Base-by-base conservation (phyloP, 352 stramenopile genomes). In the Pelagophyceae sp. region DNA sequence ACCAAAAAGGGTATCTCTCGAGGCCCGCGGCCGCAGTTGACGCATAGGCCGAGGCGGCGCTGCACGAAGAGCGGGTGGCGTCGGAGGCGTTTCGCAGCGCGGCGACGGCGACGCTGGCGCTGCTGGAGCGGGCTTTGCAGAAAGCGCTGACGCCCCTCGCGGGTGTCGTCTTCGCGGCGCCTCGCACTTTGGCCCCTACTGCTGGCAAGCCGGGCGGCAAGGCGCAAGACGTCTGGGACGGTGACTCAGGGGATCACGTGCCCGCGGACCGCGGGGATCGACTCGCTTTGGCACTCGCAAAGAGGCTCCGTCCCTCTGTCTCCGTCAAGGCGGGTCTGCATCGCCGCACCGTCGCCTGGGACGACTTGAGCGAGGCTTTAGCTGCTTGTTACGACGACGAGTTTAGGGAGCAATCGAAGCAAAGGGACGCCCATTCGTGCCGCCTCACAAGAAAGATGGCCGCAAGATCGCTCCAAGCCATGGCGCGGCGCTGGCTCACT, bases 81-180 rank as follows among this genome's bases (percentile, higher is more conserved):
- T 33, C 67, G 1, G 67, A 11, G 35, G 67, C 33, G 0, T 74
- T 74, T n/a, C 67, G 67, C 67, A 19, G 29, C 33, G 67, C 67
- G 33, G 31, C 67, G 15, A 60, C n/a, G 67, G 23, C 1, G 15
- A 60, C 67, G 15, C 38, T 74, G 11, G 35, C 20, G 27, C 6
- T 58, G 0, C 33, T 74, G 15, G 38, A 74, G 35, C 17, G 0
- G 20, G 20, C 38, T 0, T 31, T 74, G 67, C 15, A 17, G 35
- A 17, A 31, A 37, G 38, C 38, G 15, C 38, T 74, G 27, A n/a
- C 19, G 23, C 67, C 67, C 35, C 35, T 74, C 35, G 35, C 1
- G 1, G 67, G 67, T 17, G n/a, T 51, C 67, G 37, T 74, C 17
- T 37, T 74, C 67, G 17, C 25, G 33, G 29, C 67, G 3, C 67